Base-by-base conservation (phyloP, 768 basidiomycete genomes). In the Coprinopsis sp. region DNA sequence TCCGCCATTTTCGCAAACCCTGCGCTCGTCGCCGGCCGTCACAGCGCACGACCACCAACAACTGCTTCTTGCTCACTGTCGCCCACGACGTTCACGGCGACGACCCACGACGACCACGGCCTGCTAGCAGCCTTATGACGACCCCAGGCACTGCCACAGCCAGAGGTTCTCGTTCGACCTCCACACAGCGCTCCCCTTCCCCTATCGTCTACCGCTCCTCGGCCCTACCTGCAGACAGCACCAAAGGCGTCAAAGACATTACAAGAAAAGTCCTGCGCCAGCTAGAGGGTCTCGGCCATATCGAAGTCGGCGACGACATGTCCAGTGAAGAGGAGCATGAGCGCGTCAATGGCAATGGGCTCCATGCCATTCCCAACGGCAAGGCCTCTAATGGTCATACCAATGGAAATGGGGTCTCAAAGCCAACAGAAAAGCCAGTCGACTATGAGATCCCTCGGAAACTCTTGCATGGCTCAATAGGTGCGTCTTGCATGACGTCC, bases 371-470 rank as follows among this genome's bases (percentile, higher is more conserved):
- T 28, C 37, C 53, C 46, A 47, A 58, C 28, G 42, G 37, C 33
- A 30, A 14, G 14, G 12, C 22, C 33, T 18, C 7, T 19, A 54
- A 53, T 11, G 51, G 55, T 7, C 44, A 55, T n/a, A 37, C 47
- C 19, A 55, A 60, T 51, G 54, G 54, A 22, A 47, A 58, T 25
- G 45, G 47, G 2, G 51, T 51, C 36, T 52, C 48, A 25, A 51
- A 45, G 33, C 43, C 14, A 39, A 39, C 48, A 23, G 50, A 54
- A 41, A 54, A 57, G 38, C 57, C 73, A 54, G 72, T 88, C 24
- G 87, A 93, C 65, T 92, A 86, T 83, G 93, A 96, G 65, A 83
- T 96, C 40, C 93, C 93, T 1, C 69, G 93, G 53, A 96, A 96
- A 64, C 65, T 79, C 8, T 62, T 96, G 34, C 93, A 96, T 64